Percentiles rank a stretch among this genome's conserved stretches.
Conservation (phyloP, 228 moss, liverwort and hornwort genomes). For the Sphagnum fallax region DNA sequence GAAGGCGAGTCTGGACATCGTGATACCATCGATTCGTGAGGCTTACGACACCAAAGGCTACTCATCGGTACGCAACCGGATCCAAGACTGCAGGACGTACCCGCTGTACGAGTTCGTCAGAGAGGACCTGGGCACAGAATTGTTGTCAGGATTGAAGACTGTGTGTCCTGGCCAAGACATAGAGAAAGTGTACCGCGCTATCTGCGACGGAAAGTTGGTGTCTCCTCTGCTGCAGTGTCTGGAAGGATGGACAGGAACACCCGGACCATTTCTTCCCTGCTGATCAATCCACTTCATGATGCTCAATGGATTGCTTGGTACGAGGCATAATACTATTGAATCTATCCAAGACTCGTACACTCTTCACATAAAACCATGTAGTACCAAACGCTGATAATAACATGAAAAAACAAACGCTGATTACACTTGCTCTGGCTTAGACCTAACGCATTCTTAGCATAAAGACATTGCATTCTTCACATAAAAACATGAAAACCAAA, state of each 20-base stretch:
- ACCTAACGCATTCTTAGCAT: too few species aligned
- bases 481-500: too few species aligned
- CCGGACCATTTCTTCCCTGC: slow-evolving; percentile 10
- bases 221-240: slow-evolving; percentile 23
- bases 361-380: too few species aligned
- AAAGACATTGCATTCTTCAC: too few species aligned
- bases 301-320: too few species aligned
- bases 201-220: slow-evolving; percentile 16
- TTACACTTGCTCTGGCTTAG: too few species aligned
- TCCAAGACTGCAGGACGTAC: slow-evolving; percentile 19
- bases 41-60: slow-evolving; percentile 26
- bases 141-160: slow-evolving; percentile 14
- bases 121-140: slow-evolving; percentile 15
- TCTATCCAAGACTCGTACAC: too few species aligned
- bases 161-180: slow-evolving; percentile 30
- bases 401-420: too few species aligned
- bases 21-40: slow-evolving; percentile 11
- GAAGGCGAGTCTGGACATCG: slow-evolving; percentile 10
- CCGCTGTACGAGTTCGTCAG: slow-evolving; percentile 34
- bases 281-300: background rate
- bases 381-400: too few species aligned
- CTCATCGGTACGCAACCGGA: slow-evolving; percentile 21
- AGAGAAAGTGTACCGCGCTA: slow-evolving; percentile 29
- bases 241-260: slow-evolving; percentile 27
- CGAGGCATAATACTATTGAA: too few species aligned